Evolutionary conservation across 257 asterid species (phyloP).

Genomic region (Fraxinus pennsylvanica): DNA sequence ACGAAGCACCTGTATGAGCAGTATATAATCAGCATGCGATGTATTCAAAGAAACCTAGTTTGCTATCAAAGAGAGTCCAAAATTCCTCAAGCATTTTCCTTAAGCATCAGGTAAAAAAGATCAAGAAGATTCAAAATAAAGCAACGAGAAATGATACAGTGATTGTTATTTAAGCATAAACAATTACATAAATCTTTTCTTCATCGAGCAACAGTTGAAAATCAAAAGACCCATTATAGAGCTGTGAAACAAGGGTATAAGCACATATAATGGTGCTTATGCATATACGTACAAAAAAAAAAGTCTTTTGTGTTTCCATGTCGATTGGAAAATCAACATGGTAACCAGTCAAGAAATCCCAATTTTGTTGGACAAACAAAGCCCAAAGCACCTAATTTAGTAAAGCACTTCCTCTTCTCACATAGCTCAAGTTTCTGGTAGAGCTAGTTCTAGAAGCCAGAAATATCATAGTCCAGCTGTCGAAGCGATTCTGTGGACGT

Average conservation of each 20-base stretch:
- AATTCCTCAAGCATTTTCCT: not conserved
- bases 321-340: not conserved
- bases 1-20: conserved; percentile 66
- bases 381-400: not conserved
- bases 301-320: not conserved
- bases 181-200: too few relatives aligned
- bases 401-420: not conserved
- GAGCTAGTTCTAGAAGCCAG: not conserved
- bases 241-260: not conserved
- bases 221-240: too few relatives aligned
- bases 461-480: not conserved
- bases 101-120: not conserved
- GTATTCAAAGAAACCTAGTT: not conserved
- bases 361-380: not conserved
- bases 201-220: too few relatives aligned
- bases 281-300: not conserved
- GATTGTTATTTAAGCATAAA: not conserved
- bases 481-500: not conserved
- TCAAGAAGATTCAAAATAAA: not conserved
- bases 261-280: not conserved
- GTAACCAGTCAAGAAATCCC: not conserved
- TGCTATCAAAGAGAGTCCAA: not conserved
- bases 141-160: not conserved
- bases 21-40: not conserved
- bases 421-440: not conserved